Evolutionary conservation across 2,329 filamentous ascomycete species (phyloP).

Genomic region (Berkeleyomyces basicola): DNA sequence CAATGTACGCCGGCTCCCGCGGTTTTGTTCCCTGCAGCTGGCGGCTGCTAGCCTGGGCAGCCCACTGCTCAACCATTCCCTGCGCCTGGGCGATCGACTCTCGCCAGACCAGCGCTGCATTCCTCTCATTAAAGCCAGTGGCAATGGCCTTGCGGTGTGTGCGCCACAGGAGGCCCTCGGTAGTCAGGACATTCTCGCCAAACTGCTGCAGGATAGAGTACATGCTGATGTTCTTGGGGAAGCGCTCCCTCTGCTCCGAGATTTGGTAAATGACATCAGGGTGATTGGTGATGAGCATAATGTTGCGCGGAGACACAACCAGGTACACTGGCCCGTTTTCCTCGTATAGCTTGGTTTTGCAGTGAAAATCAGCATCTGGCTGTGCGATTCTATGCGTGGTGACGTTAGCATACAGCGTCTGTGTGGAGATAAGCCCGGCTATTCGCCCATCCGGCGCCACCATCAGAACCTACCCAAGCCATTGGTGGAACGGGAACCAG

Average conservation of each 20-base stretch:
- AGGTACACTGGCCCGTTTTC: constrained; percentile 47
- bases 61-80: constrained; percentile 43
- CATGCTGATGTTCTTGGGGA: constrained; percentile 32
- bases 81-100: constrained; percentile 46
- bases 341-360: constrained; percentile 37
- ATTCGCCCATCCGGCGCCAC: neutral
- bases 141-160: constrained; percentile 56
- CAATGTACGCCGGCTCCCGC: constrained; percentile 15
- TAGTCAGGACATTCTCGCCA: constrained; percentile 54
- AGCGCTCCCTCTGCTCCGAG: constrained; percentile 47
- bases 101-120: constrained; percentile 48
- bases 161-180: constrained; percentile 54
- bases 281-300: constrained; percentile 41
- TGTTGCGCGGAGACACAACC: constrained; percentile 38
- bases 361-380: constrained; percentile 4
- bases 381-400: neutral
- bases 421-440: neutral
- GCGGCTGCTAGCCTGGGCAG: constrained; percentile 19
- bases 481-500: constrained; percentile 8
- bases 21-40: neutral
- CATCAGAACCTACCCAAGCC: constrained; percentile 4
- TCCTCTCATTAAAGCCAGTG: constrained; percentile 61
- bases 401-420: neutral
- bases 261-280: constrained; percentile 51
- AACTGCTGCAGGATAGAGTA: constrained; percentile 31